These are phyloP conservation scores for Sisymbrium irio DNA, from an alignment of 345 rosid genomes.

Conservation along the genomic window DNA sequence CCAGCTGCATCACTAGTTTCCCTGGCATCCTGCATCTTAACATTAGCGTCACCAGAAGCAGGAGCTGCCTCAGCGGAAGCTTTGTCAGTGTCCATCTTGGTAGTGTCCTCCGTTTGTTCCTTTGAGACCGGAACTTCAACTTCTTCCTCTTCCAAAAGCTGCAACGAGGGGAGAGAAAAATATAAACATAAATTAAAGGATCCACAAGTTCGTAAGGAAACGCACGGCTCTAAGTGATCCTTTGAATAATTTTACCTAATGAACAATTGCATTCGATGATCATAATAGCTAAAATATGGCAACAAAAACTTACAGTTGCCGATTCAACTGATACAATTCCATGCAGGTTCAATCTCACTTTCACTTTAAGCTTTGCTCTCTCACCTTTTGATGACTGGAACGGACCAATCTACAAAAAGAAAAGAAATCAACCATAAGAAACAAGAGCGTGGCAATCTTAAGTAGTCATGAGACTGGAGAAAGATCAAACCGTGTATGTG, in stretches of 20 bases:
- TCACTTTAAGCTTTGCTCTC: conserved; percentile 81
- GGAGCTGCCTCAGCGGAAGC: not conserved
- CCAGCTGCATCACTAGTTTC: conserved; percentile 52
- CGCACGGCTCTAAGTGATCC: not conserved
- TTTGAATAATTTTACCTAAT: too few relatives aligned
- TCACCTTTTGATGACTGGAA: conserved; percentile 72
- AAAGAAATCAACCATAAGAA: conserved; percentile 20
- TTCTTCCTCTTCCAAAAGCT: conserved; percentile 98
- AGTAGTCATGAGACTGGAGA: not conserved
- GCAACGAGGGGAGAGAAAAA: conserved; percentile 1
- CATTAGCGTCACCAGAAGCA: conserved; percentile 57
- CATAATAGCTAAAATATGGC: not conserved
- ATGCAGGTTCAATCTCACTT: conserved; percentile 79
- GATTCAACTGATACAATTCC: conserved; percentile 85
- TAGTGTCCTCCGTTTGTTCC: conserved; percentile 50
- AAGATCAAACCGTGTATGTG: conserved; percentile 59
- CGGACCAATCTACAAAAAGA: conserved; percentile 75
- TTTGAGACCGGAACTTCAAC: conserved; percentile 73
- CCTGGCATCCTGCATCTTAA: conserved; percentile 77
- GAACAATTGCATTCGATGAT: not conserved
- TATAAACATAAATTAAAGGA: not conserved
- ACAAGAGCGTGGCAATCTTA: not conserved
- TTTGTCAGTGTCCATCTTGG: conserved; percentile 78
- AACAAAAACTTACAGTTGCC: conserved; percentile 59
- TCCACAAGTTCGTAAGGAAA: not conserved